Base-by-base conservation (phyloP, 257 asterid genomes). In the Echites panduratus region DNA sequence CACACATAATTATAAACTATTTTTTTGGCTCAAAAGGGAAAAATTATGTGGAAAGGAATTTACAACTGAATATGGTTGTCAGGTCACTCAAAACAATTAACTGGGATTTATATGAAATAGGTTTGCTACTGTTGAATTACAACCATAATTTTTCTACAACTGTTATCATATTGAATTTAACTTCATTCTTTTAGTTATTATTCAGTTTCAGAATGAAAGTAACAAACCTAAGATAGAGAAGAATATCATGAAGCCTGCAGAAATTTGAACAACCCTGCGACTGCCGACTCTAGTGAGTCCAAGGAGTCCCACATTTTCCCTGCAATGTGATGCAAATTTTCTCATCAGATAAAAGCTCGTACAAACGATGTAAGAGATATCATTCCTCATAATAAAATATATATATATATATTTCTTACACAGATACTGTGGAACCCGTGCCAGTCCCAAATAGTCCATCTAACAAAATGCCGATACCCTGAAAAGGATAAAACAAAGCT, bases 271-370 rank as follows among this genome's bases (percentile, higher is more conserved):
- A 66, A 95, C 99, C 84, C 99, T 83, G 20, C 99, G 97, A 73
- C 99, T 95, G 79, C 99, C 99, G 38, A 95, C 99, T 77, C 98
- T 93, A 65, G 99, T 95, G 62, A 95, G 92, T 70, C 99, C 99
- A 66, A 95, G 97, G 72, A 95, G 98, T 50, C 99, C 99, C 71
- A 95, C 91, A 67, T 95, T 95, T 82, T 95, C 99, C 84, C 99
- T 95, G 89, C 75, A 85, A 82, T 71, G 67, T 32, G 68, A 40
- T 40, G 52, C 48, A 62, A 72, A 13, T 40, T 11, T 57, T 27
- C 38, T 62, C 26, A 61, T 73, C 16, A 77, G 66, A 35, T 38
- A 49, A 70, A 24, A 50, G 26, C 40, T 35, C 14, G 44, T 9
- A 49, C 2, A 13, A n/a, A n/a, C n/a, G n/a, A 29, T 26, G 11